phyloP scores from a whole-genome alignment of 192 early-diverging fungal species.

The Linnemannia hyalina region DNA sequence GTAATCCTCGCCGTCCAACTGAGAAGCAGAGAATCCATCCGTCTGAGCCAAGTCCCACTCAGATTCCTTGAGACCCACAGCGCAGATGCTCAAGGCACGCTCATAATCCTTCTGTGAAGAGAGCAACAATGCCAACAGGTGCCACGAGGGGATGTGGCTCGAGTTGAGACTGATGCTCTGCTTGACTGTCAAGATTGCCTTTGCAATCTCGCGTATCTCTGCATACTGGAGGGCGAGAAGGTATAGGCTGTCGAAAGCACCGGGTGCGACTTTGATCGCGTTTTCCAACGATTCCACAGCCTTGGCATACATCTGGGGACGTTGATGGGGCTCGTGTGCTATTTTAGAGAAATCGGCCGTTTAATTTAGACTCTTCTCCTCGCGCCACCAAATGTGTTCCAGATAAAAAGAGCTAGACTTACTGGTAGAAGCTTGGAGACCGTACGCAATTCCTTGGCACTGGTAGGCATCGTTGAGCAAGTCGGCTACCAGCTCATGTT shows the following conservation, averaged over 20 bases:
- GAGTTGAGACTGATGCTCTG: constrained; percentile 67
- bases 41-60: constrained; percentile 55
- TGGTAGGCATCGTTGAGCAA: constrained; percentile 40
- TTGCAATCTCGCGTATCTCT: constrained; percentile 70
- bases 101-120: constrained; percentile 77
- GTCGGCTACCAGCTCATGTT: constrained; percentile 39
- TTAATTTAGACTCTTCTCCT: neutral
- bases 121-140: constrained; percentile 75
- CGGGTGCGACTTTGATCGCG: constrained; percentile 65
- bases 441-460: constrained; percentile 38
- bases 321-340: constrained; percentile 73
- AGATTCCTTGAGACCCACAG: constrained; percentile 72
- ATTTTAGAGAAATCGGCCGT: neutral
- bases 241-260: constrained; percentile 71
- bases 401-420: neutral
- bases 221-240: constrained; percentile 79
- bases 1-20: constrained; percentile 71
- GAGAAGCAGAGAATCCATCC: constrained; percentile 29
- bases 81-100: constrained; percentile 74
- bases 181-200: constrained; percentile 67
- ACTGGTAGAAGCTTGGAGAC: constrained; percentile 40
- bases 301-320: constrained; percentile 71
- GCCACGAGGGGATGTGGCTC: constrained; percentile 77
- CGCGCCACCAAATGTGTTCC: neutral
- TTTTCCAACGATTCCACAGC: constrained; percentile 67